A percentile compares a stretch with the other conserved stretches of the same genome.
Evolutionary conservation across 495 filamentous ascomycete species (phyloP).

Genomic region (Penicillium parvum): DNA sequence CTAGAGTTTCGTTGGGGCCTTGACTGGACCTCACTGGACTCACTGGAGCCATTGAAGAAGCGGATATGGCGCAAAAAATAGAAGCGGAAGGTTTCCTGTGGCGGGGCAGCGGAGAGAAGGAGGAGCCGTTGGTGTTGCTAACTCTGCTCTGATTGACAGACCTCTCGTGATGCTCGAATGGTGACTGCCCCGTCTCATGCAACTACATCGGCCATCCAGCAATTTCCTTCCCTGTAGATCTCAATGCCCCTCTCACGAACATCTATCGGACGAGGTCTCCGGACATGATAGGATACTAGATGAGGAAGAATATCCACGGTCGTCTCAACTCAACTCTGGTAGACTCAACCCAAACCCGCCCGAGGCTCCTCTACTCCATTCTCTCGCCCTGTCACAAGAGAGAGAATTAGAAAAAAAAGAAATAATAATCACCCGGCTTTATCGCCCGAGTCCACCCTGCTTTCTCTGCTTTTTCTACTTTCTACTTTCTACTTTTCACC

Average conservation of each 20-base stretch:
- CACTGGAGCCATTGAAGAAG: not conserved
- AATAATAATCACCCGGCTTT: too few relatives aligned
- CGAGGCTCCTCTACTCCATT: too few relatives aligned
- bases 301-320: not conserved
- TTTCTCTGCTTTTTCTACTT: too few relatives aligned
- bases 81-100: constrained; percentile 19
- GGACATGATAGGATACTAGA: not conserved
- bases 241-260: too few relatives aligned
- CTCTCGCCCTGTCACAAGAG: too few relatives aligned
- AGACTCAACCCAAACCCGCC: not conserved
- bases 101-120: constrained; percentile 19
- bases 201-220: too few relatives aligned
- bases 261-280: not conserved
- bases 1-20: constrained; percentile 1
- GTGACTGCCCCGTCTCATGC: too few relatives aligned
- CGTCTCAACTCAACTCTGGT: not conserved
- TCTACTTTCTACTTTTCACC: too few relatives aligned
- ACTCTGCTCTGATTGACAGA: constrained; percentile 15
- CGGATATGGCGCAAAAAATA: constrained; percentile 20
- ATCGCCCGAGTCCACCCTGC: too few relatives aligned
- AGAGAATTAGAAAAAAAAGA: constrained; percentile 5
- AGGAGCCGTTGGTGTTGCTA: constrained; percentile 8
- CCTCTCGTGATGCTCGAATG: too few relatives aligned
- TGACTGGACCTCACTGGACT: not conserved
- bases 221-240: too few relatives aligned